Evolutionary conservation across 2,329 filamentous ascomycete genomes (phyloP), one percentile per base, ranked within the genome.

Genomic region (Sphaceloma murrayae): DNA sequence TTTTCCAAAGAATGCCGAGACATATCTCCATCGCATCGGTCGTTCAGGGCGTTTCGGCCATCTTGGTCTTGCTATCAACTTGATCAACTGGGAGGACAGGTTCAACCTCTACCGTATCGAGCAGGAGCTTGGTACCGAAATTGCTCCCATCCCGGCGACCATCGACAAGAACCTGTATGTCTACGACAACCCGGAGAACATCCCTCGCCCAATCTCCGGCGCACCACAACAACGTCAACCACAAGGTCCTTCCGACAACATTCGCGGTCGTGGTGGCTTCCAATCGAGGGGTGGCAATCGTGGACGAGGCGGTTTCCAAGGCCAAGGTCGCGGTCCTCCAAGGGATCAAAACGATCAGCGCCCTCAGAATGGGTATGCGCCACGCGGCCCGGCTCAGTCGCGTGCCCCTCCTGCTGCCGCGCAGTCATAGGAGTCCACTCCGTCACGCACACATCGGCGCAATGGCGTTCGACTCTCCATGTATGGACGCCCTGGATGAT

Each of bases 21-120:
- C 91, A 0, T 98, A 98, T 61, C 79, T 98, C 47, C 91, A 98
- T 68, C 86, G 91, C 54, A 98, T 98, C 61, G 91, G 91, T 71
- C 85, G 91, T 61, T 98, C 91, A 42, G 91, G 91, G 54, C 85
- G 91, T 53, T 98, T 94, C 62, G 91, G 91, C 53, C 91, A 98
- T 67, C 75, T 96, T 59, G 91, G 91, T 75, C 72, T 98, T 54
- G 93, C 93, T 52, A 98, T 98, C 62, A 98, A 98, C 67, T 72
- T 98, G 62, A 98, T 98, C 73, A 96, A 94, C 65, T 98, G 91
- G 91, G 91, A 98, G 47, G 91, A 98, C 63, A 80, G 91, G 19
- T 96, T 94, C 74, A 98, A 96, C 64, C 75, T 98, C 14, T 98
- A 98, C 72, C 93, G 93, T 63, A 98, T 98, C 55, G 91, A 98